Conservation (phyloP, 495 filamentous ascomycete species). For the Thermothielavioides terrestris region DNA sequence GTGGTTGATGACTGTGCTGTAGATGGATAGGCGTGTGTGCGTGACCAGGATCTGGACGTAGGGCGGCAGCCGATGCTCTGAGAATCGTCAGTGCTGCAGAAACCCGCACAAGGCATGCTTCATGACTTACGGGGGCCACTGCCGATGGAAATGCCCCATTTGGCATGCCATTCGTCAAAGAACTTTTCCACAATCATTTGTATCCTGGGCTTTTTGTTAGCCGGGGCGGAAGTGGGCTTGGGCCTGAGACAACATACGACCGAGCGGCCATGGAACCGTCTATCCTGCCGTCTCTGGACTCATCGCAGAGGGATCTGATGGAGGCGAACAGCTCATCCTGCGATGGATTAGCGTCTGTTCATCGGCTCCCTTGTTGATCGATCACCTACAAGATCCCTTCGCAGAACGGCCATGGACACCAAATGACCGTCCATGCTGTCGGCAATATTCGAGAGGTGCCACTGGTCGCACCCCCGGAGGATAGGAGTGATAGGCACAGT, state of each 20-base stretch:
- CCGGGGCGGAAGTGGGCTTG: no score
- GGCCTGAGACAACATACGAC: conserved; percentile 33
- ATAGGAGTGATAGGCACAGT: conserved; percentile 56
- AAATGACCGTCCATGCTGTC: conserved; percentile 60
- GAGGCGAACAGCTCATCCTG: conserved; percentile 53
- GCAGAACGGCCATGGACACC: conserved; percentile 57
- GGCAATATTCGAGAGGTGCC: conserved; percentile 54
- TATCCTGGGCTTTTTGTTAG: conserved; percentile 45
- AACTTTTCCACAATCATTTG: conserved; percentile 53
- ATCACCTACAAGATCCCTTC: conserved; percentile 54
- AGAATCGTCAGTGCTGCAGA: background rate
- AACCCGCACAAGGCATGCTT: background rate
- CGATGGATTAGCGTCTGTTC: conserved; percentile 7
- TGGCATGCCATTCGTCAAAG: conserved; percentile 53
- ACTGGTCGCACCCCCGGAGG: conserved; percentile 56
- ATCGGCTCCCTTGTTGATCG: background rate
- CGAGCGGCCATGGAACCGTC: conserved; percentile 48
- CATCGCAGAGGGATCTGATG: conserved; percentile 57
- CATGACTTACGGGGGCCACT: conserved; percentile 41
- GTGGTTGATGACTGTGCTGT: conserved; percentile 66
- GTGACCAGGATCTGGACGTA: conserved; percentile 70
- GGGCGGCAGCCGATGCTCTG: conserved; percentile 54
- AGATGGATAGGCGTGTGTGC: conserved; percentile 63
- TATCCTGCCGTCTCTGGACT: conserved; percentile 34
- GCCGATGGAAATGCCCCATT: conserved; percentile 52